Evolutionary conservation across 805 yeast species (phyloP).

Genomic region (Hanseniaspora meyeri): DNA sequence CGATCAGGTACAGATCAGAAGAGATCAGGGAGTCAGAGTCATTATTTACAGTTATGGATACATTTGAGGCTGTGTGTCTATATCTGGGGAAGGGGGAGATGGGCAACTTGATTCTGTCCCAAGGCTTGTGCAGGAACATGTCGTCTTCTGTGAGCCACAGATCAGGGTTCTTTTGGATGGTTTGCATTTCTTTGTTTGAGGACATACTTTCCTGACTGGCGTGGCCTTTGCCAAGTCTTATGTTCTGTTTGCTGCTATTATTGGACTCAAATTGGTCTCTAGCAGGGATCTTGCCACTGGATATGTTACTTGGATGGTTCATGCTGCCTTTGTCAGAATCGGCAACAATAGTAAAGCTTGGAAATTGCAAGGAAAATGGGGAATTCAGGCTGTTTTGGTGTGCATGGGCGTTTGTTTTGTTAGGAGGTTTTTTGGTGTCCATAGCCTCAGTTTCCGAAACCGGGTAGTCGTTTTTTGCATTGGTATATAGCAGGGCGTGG

Average conservation of each 20-base stretch:
- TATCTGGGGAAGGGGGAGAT: conserved; percentile 89
- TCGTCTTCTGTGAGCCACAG: conserved; percentile 12
- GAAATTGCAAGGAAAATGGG: conserved; percentile 11
- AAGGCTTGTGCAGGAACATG: conserved; percentile 32
- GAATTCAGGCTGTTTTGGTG: background rate
- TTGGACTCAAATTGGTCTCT: background rate
- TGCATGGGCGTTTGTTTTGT: background rate
- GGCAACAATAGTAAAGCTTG: conserved; percentile 12
- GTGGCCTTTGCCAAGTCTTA: background rate
- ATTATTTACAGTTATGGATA: conserved; percentile 48
- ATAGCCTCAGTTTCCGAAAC: background rate
- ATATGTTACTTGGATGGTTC: background rate
- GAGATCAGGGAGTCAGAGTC: background rate
- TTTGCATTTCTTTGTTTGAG: background rate
- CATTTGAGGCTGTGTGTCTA: conserved; percentile 69
- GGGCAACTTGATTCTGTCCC: conserved; percentile 51
- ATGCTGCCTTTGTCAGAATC: background rate
- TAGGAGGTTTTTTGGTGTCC: background rate
- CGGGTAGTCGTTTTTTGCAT: background rate
- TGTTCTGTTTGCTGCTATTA: background rate
- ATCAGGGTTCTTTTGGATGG: background rate
- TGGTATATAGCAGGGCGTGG: background rate
- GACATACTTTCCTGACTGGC: background rate
- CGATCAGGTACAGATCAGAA: conserved; percentile 73
- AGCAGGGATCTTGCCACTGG: background rate